phyloP scores from a whole-genome alignment of 2,329 filamentous ascomycete species.

The Paradendryphiella salina region DNA sequence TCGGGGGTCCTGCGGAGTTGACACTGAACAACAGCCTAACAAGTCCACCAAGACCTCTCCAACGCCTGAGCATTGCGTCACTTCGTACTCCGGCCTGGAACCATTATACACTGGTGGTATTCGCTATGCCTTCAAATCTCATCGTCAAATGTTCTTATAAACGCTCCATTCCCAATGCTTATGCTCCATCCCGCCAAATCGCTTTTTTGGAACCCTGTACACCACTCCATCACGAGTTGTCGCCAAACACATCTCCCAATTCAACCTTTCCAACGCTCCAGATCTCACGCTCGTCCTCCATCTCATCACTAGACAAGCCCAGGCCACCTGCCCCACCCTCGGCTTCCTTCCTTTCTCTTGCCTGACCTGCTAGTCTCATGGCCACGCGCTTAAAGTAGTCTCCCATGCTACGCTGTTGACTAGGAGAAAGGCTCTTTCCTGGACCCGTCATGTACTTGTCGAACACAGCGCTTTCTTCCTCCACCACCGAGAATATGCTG shows the following conservation, averaged over 20 bases:
- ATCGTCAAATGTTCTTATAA: neutral
- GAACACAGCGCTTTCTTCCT: constrained; percentile 82
- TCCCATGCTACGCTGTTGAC: constrained; percentile 83
- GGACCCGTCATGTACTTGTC: constrained; percentile 82
- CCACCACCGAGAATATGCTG: constrained; percentile 84
- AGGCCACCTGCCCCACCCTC: constrained; percentile 86
- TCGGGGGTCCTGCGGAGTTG: constrained; percentile 30
- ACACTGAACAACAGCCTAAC: constrained; percentile 4
- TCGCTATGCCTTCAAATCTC: constrained; percentile 13
- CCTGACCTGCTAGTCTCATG: constrained; percentile 79
- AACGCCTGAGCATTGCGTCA: neutral
- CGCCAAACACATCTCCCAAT: constrained; percentile 60
- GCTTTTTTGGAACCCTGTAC: constrained; percentile 4
- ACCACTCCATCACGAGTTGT: constrained; percentile 11
- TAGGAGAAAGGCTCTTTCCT: constrained; percentile 65
- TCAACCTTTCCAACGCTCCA: constrained; percentile 95
- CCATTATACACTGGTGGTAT: neutral
- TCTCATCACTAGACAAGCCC: constrained; percentile 85
- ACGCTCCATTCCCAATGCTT: constrained; percentile 3
- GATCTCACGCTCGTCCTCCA: constrained; percentile 92
- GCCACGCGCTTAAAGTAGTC: constrained; percentile 98
- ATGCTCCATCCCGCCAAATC: neutral
- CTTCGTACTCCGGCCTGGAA: neutral
- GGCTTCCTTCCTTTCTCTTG: constrained; percentile 84
- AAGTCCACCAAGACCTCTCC: neutral